Percentiles rank a stretch among this genome's conserved stretches.
Conservation (phyloP, 805 yeast species). For the Candida parachauliodes region DNA sequence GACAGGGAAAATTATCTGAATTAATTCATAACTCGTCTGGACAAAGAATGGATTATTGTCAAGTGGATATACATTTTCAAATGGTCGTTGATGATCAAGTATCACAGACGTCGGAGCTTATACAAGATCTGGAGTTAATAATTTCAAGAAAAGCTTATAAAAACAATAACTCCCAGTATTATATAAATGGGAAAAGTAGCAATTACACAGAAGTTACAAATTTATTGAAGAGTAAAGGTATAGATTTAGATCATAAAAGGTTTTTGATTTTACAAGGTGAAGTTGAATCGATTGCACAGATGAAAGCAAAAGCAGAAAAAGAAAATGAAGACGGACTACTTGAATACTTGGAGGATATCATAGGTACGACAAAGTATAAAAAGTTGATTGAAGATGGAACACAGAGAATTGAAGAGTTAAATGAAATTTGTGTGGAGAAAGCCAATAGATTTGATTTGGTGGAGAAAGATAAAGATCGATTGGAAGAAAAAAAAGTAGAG, state of each 20-base stretch:
- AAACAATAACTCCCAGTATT: constrained; percentile 76
- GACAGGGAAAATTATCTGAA: constrained; percentile 91
- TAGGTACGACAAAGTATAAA: constrained; percentile 89
- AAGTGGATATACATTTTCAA: constrained; percentile 86
- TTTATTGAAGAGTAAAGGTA: constrained; percentile 73
- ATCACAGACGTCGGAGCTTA: constrained; percentile 24
- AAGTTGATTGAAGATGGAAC: constrained; percentile 64
- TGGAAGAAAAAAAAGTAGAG: constrained; percentile 65
- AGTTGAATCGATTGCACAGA: constrained; percentile 96
- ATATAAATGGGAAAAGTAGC: constrained; percentile 65
- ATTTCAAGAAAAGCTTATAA: constrained; percentile 77
- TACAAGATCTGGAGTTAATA: constrained; percentile 57
- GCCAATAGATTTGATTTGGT: constrained; percentile 77
- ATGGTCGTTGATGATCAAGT: constrained; percentile 60
- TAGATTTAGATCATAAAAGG: constrained; percentile 92
- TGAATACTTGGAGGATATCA: constrained; percentile 94
- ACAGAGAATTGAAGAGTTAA: constrained; percentile 63
- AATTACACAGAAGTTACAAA: constrained; percentile 75
- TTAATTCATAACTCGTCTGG: constrained; percentile 82
- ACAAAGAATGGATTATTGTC: constrained; percentile 62
- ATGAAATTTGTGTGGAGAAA: constrained; percentile 78
- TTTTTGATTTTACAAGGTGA: constrained; percentile 96
- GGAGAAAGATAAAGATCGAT: constrained; percentile 61
- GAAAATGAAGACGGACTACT: constrained; percentile 90
- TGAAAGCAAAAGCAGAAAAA: constrained; percentile 95